Base-by-base conservation (phyloP, 2,329 filamentous ascomycete species). In the Neofusicoccum parvum region DNA sequence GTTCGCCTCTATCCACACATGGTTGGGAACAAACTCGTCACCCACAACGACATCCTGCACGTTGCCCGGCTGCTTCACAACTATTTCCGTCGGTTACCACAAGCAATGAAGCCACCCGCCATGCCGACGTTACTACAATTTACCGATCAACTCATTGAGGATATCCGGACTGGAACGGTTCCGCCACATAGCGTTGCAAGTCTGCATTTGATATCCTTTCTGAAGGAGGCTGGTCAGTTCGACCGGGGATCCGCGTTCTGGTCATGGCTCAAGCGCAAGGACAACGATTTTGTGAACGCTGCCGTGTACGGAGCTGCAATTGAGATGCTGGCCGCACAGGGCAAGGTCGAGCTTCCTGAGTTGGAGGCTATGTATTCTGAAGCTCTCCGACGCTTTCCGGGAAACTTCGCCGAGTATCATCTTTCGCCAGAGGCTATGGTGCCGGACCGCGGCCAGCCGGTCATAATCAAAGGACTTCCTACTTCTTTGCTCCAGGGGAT, bases 261-360 rank as follows among this genome's bases (percentile, higher is more conserved):
- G 83, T 68, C 73, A 20, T 85, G 82, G 82, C 74, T 85, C 14
- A 68, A 74, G 27, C 65, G 71, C 3, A 79, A 82, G 68, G 77
- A 79, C 53, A 77, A 82, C 17, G 70, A 73, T 5, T 77, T 78
- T 58, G 75, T 82, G 10, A 77, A 79, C 60, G 70, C 74, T 15
- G 72, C 75, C 4, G 79, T 82, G 0, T 85, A 85, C 66, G 83
- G 82, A 5, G 79, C 79, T 7, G 82, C 81, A 1, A 83, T 86
- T 36, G 81, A 85, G 67, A 71, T 83, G 46, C 72, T 83, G 60
- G 80, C 81, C 11, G 76, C 77, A 14, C 75, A 79, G 58, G 77
- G 79, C 12, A 62, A 69, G n/a, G 71, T 72, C 58, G 68, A 70
- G 3, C 73, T 85, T 0, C 67, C 72, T 11, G 76, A 80, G 5